Evolutionary conservation across 345 rosid genomes (phyloP), one percentile per base, ranked within the genome.

Genomic region (Heritiera littoralis): DNA sequence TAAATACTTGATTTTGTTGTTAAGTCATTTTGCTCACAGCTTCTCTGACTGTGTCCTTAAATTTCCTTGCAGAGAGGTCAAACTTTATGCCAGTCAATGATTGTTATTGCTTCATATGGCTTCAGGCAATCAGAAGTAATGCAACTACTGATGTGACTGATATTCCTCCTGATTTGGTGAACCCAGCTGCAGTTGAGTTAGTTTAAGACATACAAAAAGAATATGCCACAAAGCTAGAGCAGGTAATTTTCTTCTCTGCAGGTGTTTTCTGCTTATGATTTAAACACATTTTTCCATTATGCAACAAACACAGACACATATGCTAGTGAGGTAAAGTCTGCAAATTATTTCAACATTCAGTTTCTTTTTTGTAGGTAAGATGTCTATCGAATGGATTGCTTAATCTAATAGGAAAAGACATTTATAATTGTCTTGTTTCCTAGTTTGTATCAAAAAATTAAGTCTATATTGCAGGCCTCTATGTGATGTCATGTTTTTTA

Each of bases 101-200:
- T 69, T 70, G 45, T 59, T 75, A 40, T 74, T 69, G 32, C 38
- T 35, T 68, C 69, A 1, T 75, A 20, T 66, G 75, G 55, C 63
- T 81, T 85, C 81, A 91, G 94, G 86, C 88, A 41, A 74, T 88
- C 66, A 78, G 87, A 3, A 88, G 75, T 79, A 80, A 79, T 80
- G 43, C 82, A 14, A 13, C 85, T 23, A 56, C 87, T n/a, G 80
- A 82, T 73, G n/a, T n/a, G n/a, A n/a, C n/a, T n/a, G n/a, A n/a
- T n/a, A n/a, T n/a, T n/a, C n/a, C n/a, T n/a, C n/a, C n/a, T n/a
- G n/a, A n/a, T n/a, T n/a, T n/a, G n/a, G n/a, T n/a, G n/a, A n/a
- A n/a, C n/a, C 92, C 52, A 7, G 83, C 86, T 17, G 89, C 88
- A 6, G 86, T 88, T 79, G 92, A 89, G 73, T 78, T 89, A n/a